phyloP scores from a whole-genome alignment of 2,329 filamentous ascomycete species.

The Aureobasidium vineae region DNA sequence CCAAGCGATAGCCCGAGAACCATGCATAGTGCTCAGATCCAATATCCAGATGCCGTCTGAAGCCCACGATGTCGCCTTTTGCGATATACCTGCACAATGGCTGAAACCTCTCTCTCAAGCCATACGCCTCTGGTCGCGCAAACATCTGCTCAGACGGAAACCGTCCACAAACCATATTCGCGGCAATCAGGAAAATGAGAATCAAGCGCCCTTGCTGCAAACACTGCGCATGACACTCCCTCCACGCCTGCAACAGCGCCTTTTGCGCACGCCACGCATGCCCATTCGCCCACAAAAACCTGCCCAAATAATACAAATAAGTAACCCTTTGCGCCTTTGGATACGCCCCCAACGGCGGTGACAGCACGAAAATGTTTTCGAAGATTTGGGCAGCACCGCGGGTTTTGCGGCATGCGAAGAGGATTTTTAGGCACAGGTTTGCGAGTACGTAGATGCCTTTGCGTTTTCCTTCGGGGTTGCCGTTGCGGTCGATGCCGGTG shows the following conservation, averaged over 20 bases:
- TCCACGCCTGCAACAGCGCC: conserved; percentile 75
- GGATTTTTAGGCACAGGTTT: conserved; percentile 82
- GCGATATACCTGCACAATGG: conserved; percentile 72
- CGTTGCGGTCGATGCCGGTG: conserved; percentile 51
- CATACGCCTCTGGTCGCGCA: conserved; percentile 65
- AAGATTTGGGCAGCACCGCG: conserved; percentile 85
- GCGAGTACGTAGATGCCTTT: conserved; percentile 87
- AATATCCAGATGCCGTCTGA: conserved; percentile 65
- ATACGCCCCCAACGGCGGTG: conserved; percentile 76
- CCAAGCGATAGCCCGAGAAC: conserved; percentile 72
- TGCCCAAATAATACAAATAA: conserved; percentile 90
- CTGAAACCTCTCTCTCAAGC: conserved; percentile 64
- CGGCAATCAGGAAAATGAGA: conserved; percentile 77
- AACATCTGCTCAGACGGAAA: conserved; percentile 71
- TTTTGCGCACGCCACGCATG: conserved; percentile 75
- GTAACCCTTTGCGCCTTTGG: conserved; percentile 85
- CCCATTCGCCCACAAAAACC: conserved; percentile 81
- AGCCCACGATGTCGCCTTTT: conserved; percentile 69
- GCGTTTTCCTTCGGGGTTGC: conserved; percentile 77
- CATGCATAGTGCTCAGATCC: conserved; percentile 60
- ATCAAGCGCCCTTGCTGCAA: conserved; percentile 72
- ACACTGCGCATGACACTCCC: conserved; percentile 61
- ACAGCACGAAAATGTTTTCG: conserved; percentile 79
- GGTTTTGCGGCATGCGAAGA: conserved; percentile 84
- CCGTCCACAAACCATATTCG: conserved; percentile 79